Evolutionary conservation across 192 early-diverging fungal species (phyloP).

Genomic region (Pilobolus umbonatus): DNA sequence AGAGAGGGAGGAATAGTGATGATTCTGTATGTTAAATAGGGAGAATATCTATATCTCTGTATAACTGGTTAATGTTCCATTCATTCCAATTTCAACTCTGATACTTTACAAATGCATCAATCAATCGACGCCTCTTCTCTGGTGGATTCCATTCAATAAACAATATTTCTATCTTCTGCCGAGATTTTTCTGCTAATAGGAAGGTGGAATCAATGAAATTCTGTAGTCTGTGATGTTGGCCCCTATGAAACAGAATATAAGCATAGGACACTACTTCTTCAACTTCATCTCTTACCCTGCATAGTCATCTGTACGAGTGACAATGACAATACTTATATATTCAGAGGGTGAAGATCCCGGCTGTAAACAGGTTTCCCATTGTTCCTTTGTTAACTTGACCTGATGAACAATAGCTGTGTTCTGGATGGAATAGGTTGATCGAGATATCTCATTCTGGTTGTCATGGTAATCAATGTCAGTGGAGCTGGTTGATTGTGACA

Average conservation of each 20-base stretch:
- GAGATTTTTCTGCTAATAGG: slow-evolving; percentile 27
- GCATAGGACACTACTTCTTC: not conserved
- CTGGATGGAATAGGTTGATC: not conserved
- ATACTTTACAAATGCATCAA: slow-evolving; percentile 30
- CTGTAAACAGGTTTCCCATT: slow-evolving; percentile 23
- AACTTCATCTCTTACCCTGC: slow-evolving; percentile 25
- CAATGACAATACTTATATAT: slow-evolving; percentile 35
- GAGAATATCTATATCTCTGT: slow-evolving; percentile 29
- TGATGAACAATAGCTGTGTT: slow-evolving; percentile 3
- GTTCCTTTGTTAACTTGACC: slow-evolving; percentile 12
- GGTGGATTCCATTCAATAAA: slow-evolving; percentile 38
- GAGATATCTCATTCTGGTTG: not conserved
- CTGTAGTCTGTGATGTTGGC: slow-evolving; percentile 31
- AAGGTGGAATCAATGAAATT: slow-evolving; percentile 34
- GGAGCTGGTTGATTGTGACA: not conserved
- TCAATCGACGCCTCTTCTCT: slow-evolving; percentile 18
- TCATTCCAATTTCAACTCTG: not conserved
- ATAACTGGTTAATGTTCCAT: slow-evolving; percentile 4
- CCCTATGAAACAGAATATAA: slow-evolving; percentile 11
- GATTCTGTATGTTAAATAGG: slow-evolving; percentile 28
- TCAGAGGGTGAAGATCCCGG: slow-evolving; percentile 9
- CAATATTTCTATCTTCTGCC: slow-evolving; percentile 28
- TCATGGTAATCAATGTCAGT: not conserved
- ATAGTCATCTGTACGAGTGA: slow-evolving; percentile 35
- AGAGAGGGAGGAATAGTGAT: slow-evolving; percentile 29